Conservation (phyloP, 345 rosid species). For the Populus davidiana region DNA sequence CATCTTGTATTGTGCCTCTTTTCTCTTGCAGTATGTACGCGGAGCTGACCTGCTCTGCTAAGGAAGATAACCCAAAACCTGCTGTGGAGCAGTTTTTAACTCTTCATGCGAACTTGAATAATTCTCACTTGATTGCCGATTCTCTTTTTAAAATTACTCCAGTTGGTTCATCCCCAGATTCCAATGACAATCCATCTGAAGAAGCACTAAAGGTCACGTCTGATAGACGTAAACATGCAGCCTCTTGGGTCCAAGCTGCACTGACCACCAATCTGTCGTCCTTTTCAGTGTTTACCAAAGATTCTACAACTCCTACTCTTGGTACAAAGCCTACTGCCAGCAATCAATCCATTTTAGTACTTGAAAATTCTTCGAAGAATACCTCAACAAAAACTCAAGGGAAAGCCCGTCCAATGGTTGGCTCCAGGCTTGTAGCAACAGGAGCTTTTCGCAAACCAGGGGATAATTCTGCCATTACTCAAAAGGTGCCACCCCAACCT, state of each 20-base stretch:
- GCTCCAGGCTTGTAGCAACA: constrained; percentile 70
- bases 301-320: constrained; percentile 32
- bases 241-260: constrained; percentile 91
- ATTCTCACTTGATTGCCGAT: constrained; percentile 47
- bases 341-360: constrained; percentile 54
- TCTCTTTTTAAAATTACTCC: constrained; percentile 54
- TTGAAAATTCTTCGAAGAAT: constrained; percentile 49
- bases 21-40: constrained; percentile 59
- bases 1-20: constrained; percentile 1
- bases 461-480: constrained; percentile 40
- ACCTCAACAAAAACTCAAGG: constrained; percentile 42
- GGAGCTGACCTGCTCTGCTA: constrained; percentile 63
- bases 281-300: constrained; percentile 65
- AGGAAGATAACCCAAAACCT: constrained; percentile 85
- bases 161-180: constrained; percentile 47
- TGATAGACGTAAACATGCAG: constrained; percentile 65
- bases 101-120: constrained; percentile 61
- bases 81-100: constrained; percentile 82
- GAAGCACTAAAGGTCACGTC: constrained; percentile 57
- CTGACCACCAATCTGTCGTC: constrained; percentile 70
- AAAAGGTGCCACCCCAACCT: constrained; percentile 48
- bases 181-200: constrained; percentile 56
- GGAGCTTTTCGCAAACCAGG: constrained; percentile 59
- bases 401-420: constrained; percentile 48
- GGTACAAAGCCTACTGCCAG: constrained; percentile 33